A percentile compares a stretch with the other conserved stretches of the same genome.
These are phyloP conservation scores for Tetrahymena elliotti DNA, from an alignment of 73 alveolate genomes.

Conservation along the genomic window DNA sequence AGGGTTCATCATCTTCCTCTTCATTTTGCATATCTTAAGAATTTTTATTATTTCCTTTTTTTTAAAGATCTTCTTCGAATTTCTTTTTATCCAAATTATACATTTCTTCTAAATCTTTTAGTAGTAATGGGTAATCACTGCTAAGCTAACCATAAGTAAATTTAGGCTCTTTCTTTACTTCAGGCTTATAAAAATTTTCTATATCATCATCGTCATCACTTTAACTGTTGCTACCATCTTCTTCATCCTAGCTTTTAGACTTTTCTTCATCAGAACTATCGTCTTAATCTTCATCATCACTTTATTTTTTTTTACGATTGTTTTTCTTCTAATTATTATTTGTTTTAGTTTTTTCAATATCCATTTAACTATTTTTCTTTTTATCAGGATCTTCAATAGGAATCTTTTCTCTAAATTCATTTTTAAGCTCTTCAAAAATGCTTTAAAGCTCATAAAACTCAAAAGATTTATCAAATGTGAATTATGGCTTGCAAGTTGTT, in stretches of 20 bases:
- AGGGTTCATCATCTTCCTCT: neutral
- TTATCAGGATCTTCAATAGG: neutral
- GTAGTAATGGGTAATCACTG: neutral
- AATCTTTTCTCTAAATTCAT: neutral
- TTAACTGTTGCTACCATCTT: neutral
- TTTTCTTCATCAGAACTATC: neutral
- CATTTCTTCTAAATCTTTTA: neutral
- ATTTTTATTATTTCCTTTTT: neutral
- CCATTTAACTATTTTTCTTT: neutral
- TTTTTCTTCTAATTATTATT: neutral
- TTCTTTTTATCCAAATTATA: neutral
- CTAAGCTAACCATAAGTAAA: neutral
- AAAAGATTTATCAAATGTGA: neutral
- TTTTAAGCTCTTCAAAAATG: slow-evolving; percentile 14
- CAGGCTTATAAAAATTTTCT: neutral
- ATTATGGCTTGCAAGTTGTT: slow-evolving; percentile 20
- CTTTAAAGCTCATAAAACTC: slow-evolving; percentile 13
- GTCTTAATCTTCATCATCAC: neutral
- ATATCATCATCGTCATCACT: neutral
- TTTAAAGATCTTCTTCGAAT: neutral
- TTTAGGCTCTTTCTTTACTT: neutral
- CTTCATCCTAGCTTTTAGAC: neutral
- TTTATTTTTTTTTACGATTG: neutral
- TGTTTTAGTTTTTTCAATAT: neutral
- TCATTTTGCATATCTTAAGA: neutral